A percentile compares a stretch with the other conserved stretches of the same genome.
phyloP scores from a whole-genome alignment of 352 stramenopile species.

The Globisporangium rhizosaccharum region DNA sequence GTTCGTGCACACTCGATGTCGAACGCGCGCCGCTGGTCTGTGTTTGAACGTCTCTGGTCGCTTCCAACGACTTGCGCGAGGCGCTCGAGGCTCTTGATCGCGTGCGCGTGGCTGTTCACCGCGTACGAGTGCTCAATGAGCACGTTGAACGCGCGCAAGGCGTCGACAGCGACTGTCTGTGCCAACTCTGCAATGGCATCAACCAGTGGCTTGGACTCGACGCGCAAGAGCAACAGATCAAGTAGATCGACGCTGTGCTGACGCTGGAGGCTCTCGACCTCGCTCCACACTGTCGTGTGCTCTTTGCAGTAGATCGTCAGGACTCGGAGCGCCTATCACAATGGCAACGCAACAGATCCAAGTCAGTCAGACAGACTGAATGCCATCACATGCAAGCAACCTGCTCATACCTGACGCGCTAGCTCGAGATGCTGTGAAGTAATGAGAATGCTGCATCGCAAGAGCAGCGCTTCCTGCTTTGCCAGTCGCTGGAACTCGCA shows the following conservation, averaged over 20 bases:
- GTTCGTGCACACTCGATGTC: constrained; percentile 2
- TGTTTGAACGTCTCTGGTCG: no score
- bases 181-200: neutral
- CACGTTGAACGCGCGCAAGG: constrained; percentile 1
- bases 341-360: no score
- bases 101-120: neutral
- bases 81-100: constrained; percentile 3
- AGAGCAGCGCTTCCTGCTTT: constrained; percentile 1
- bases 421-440: neutral
- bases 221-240: neutral
- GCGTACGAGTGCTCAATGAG: constrained; percentile 9
- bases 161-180: neutral
- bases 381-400: no score
- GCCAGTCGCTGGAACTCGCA: neutral
- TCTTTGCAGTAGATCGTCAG: neutral
- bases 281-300: neutral
- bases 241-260: neutral
- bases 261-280: neutral
- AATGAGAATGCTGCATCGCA: neutral
- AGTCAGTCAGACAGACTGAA: no score
- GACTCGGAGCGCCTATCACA: neutral
- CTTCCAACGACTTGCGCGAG: neutral
- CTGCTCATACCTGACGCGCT: constrained; percentile 3
- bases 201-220: neutral
- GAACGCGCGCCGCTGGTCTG: neutral